phyloP scores from a whole-genome alignment of 2,329 filamentous ascomycete genomes.

The Ramularia collo-cygni region DNA sequence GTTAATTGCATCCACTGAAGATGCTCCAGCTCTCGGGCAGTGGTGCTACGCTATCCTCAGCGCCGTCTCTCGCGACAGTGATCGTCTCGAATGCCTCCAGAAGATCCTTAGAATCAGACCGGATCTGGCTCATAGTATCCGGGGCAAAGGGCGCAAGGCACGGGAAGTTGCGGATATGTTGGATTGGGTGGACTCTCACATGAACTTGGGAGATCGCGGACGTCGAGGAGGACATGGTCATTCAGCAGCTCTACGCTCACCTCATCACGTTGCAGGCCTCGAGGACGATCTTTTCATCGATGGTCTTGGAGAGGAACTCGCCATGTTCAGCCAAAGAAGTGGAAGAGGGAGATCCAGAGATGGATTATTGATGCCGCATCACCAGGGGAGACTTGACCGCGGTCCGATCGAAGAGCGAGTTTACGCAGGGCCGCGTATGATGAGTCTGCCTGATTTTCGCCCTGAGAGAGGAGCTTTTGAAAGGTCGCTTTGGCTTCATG shows the following conservation, averaged over 20 bases:
- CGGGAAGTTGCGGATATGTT: constrained; percentile 4
- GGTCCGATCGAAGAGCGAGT: background rate
- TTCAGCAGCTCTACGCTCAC: background rate
- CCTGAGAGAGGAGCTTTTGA: no score
- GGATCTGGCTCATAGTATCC: constrained; percentile 5
- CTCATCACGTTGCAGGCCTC: no score
- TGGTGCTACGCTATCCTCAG: constrained; percentile 10
- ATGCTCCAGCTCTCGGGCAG: constrained; percentile 4
- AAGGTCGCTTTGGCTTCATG: constrained; percentile 2
- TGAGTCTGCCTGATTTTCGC: constrained; percentile 1
- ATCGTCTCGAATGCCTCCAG: constrained; percentile 6
- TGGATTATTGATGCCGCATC: background rate
- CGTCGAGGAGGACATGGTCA: no score
- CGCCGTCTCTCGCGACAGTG: constrained; percentile 1
- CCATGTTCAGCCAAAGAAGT: background rate
- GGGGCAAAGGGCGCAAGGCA: constrained; percentile 6
- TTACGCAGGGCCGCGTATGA: background rate
- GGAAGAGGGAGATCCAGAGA: constrained; percentile 1
- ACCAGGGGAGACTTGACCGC: background rate
- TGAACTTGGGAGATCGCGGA: background rate
- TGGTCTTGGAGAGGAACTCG: background rate
- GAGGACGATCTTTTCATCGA: no score
- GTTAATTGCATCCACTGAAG: constrained; percentile 3
- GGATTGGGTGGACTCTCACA: constrained; percentile 1
- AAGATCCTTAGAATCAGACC: constrained; percentile 4